Conservation (phyloP, 345 rosid genomes). For the Salix brachista region DNA sequence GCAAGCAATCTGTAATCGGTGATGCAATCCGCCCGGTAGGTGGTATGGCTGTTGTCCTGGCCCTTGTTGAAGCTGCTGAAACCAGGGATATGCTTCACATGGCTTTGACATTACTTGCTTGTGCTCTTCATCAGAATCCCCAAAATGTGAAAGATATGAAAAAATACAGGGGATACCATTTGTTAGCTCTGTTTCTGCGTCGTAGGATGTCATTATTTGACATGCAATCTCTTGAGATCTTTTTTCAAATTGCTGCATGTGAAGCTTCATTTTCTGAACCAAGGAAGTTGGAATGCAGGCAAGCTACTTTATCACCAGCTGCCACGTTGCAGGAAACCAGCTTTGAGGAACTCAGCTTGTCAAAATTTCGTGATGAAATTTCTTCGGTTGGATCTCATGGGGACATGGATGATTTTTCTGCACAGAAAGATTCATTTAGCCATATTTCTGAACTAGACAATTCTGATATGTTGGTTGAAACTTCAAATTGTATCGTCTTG, state of each 20-base stretch:
- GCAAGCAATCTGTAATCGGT: conserved; percentile 87
- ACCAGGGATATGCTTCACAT: conserved; percentile 95
- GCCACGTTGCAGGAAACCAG: conserved; percentile 56
- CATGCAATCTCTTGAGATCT: conserved; percentile 91
- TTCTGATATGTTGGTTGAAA: conserved; percentile 72
- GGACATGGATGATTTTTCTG: conserved; percentile 94
- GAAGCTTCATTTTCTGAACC: conserved; percentile 98
- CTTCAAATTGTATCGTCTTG: conserved; percentile 93
- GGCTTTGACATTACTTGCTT: conserved; percentile 85
- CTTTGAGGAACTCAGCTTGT: conserved; percentile 74
- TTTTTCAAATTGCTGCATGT: conserved; percentile 98
- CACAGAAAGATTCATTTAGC: conserved; percentile 79
- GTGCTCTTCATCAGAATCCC: conserved; percentile 93
- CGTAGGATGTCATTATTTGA: conserved; percentile 84
- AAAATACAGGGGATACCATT: conserved; percentile 93
- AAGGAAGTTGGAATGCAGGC: conserved; percentile 54
- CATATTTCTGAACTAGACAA: conserved; percentile 93
- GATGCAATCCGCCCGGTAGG: conserved; percentile 87
- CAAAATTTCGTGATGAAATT: conserved; percentile 74
- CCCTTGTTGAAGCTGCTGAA: conserved; percentile 93
- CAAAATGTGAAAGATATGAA: conserved; percentile 97
- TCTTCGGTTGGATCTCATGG: conserved; percentile 92
- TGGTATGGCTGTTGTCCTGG: conserved; percentile 80
- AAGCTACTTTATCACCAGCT: conserved; percentile 39
- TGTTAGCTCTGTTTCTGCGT: conserved; percentile 88